Conservation (phyloP, 2,329 filamentous ascomycete species). For the Diaporthe vaccinii region DNA sequence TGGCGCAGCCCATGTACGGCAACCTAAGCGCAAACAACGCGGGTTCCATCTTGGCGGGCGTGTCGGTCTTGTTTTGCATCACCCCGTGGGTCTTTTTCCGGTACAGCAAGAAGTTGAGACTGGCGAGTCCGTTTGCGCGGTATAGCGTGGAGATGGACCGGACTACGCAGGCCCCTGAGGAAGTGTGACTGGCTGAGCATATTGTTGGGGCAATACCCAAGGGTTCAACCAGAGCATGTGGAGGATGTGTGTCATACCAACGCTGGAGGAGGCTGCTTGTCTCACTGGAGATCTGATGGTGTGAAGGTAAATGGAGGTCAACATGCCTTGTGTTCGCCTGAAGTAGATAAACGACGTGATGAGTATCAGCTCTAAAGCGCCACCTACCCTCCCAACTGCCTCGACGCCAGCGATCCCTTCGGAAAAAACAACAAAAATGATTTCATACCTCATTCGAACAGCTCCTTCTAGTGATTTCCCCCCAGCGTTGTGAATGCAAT, state of each 20-base stretch:
- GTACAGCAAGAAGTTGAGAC: constrained; percentile 44
- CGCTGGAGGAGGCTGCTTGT: neutral
- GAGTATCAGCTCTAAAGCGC: no score
- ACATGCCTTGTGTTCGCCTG: neutral
- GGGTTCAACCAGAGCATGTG: neutral
- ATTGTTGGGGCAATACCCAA: neutral
- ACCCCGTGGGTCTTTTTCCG: constrained; percentile 44
- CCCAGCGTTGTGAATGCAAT: no score
- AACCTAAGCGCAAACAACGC: constrained; percentile 45
- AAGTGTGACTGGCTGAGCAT: neutral
- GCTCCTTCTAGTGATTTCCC: no score
- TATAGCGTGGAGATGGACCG: constrained; percentile 44
- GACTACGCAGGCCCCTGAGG: constrained; percentile 36
- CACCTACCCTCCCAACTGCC: no score
- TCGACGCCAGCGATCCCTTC: no score
- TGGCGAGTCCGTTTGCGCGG: constrained; percentile 45
- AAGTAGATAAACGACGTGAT: no score
- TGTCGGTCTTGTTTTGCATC: constrained; percentile 43
- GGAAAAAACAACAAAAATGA: no score
- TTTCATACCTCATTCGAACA: no score
- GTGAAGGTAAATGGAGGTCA: neutral
- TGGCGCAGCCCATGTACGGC: constrained; percentile 45
- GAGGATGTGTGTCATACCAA: neutral
- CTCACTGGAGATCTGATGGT: neutral
- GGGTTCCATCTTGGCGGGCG: constrained; percentile 44